These are phyloP conservation scores for Hypoxylon rickii DNA, from an alignment of 495 filamentous ascomycete genomes.

Conservation along the genomic window DNA sequence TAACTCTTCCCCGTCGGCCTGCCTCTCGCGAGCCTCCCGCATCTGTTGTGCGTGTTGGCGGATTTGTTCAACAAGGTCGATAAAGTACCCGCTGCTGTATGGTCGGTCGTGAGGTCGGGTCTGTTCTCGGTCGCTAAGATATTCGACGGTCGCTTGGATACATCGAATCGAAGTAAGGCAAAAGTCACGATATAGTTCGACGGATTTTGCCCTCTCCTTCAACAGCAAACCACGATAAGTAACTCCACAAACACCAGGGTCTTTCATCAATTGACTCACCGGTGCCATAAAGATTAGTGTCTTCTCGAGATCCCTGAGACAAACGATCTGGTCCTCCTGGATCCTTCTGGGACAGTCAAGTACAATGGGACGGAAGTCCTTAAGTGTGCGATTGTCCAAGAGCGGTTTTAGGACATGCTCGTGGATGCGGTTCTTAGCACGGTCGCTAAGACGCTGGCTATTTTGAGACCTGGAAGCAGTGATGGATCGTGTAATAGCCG, in stretches of 20 bases:
- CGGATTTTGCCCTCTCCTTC: constrained; percentile 74
- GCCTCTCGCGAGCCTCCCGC: constrained; percentile 54
- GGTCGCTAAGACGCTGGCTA: constrained; percentile 50
- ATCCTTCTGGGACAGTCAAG: constrained; percentile 76
- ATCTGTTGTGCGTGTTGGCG: constrained; percentile 68
- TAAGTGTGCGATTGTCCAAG: constrained; percentile 56
- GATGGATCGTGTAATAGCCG: constrained; percentile 53
- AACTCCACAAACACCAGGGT: constrained; percentile 59
- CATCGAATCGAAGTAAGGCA: constrained; percentile 85
- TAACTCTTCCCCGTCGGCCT: constrained; percentile 45
- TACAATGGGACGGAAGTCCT: constrained; percentile 79
- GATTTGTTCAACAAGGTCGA: constrained; percentile 89
- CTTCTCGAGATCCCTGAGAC: constrained; percentile 88
- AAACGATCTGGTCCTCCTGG: constrained; percentile 77
- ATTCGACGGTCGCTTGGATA: constrained; percentile 79
- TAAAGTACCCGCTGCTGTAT: constrained; percentile 91
- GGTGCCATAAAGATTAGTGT: constrained; percentile 83
- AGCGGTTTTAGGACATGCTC: constrained; percentile 59
- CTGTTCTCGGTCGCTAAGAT: constrained; percentile 79
- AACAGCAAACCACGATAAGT: constrained; percentile 67
- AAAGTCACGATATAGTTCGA: constrained; percentile 75
- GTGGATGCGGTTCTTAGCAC: constrained; percentile 57
- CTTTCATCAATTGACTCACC: constrained; percentile 68
- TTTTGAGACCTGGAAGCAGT: constrained; percentile 46
- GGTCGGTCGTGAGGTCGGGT: constrained; percentile 79